These are phyloP conservation scores for Dryas octopetala DNA, from an alignment of 306 rosid species.

Conservation along the genomic window DNA sequence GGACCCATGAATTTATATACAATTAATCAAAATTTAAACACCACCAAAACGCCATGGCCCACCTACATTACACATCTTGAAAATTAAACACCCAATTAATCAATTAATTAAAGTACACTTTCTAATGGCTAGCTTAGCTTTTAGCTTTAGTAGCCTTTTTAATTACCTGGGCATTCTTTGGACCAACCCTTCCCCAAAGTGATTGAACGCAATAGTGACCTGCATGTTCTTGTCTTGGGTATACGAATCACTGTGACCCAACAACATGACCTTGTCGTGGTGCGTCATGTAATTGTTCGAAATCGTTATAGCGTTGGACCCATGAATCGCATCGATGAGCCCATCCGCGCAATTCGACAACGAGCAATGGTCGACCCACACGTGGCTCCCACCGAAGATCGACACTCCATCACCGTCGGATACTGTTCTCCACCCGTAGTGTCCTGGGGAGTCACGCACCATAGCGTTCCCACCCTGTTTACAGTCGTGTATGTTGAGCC, in stretches of 20 bases:
- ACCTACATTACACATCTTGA: neutral
- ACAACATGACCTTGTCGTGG: conserved; percentile 90
- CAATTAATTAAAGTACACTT: neutral
- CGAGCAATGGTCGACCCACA: conserved; percentile 95
- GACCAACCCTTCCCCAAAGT: conserved; percentile 95
- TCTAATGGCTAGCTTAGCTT: too few relatives aligned
- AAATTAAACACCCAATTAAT: neutral
- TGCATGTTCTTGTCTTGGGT: conserved; percentile 93
- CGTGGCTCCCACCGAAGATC: conserved; percentile 87
- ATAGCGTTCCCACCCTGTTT: conserved; percentile 85
- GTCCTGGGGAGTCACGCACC: conserved; percentile 79
- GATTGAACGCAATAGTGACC: conserved; percentile 90
- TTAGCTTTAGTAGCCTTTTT: neutral
- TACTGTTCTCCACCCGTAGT: conserved; percentile 83
- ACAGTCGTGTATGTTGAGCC: conserved; percentile 78
- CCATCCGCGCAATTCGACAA: conserved; percentile 85
- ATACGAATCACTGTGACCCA: conserved; percentile 86
- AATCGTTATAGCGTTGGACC: conserved; percentile 77
- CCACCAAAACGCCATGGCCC: conserved; percentile 8
- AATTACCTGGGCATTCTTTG: conserved; percentile 97
- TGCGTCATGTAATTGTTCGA: conserved; percentile 98
- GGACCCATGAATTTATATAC: neutral
- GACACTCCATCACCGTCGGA: conserved; percentile 98
- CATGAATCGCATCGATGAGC: conserved; percentile 80
- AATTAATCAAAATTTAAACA: neutral